These are phyloP conservation scores for Obelidium mucronatum DNA, from an alignment of 192 early-diverging fungal species.

Conservation along the genomic window DNA sequence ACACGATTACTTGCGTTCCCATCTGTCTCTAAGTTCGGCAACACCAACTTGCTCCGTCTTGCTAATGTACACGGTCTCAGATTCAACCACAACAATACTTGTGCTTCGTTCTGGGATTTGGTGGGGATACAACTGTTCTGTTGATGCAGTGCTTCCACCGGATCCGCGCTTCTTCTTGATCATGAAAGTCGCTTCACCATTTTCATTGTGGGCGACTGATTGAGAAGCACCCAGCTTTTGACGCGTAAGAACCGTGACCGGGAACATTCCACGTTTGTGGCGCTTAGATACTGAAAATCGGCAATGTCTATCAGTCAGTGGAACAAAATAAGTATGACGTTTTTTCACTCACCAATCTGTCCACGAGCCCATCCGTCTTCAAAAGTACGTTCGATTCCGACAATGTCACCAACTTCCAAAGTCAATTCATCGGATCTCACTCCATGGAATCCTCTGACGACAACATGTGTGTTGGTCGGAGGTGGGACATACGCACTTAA, in stretches of 20 bases:
- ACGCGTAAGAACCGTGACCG: slow-evolving; percentile 52
- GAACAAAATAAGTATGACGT: background rate
- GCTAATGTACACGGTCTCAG: background rate
- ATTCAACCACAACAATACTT: slow-evolving; percentile 16
- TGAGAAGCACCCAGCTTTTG: slow-evolving; percentile 60
- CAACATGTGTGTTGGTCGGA: slow-evolving; percentile 60
- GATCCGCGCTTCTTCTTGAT: background rate
- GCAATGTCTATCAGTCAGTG: background rate
- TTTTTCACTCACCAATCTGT: slow-evolving; percentile 40
- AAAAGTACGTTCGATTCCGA: slow-evolving; percentile 61
- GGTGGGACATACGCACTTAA: slow-evolving; percentile 52
- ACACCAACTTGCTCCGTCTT: slow-evolving; percentile 18
- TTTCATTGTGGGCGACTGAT: slow-evolving; percentile 40
- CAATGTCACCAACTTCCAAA: slow-evolving; percentile 59
- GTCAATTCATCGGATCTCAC: slow-evolving; percentile 52
- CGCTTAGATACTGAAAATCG: slow-evolving; percentile 57
- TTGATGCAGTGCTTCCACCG: background rate
- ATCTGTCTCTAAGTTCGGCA: slow-evolving; percentile 16
- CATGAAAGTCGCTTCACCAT: slow-evolving; percentile 22
- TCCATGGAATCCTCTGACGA: slow-evolving; percentile 42
- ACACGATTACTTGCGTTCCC: slow-evolving; percentile 16
- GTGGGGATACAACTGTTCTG: slow-evolving; percentile 32
- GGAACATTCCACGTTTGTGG: slow-evolving; percentile 59
- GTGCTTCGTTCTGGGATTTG: slow-evolving; percentile 26
- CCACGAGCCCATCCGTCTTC: slow-evolving; percentile 62